A percentile compares a stretch with the other conserved stretches of the same genome.
Conservation (phyloP, 1,284 basidiomycete genomes). For the Pulveroboletus ridleyi region DNA sequence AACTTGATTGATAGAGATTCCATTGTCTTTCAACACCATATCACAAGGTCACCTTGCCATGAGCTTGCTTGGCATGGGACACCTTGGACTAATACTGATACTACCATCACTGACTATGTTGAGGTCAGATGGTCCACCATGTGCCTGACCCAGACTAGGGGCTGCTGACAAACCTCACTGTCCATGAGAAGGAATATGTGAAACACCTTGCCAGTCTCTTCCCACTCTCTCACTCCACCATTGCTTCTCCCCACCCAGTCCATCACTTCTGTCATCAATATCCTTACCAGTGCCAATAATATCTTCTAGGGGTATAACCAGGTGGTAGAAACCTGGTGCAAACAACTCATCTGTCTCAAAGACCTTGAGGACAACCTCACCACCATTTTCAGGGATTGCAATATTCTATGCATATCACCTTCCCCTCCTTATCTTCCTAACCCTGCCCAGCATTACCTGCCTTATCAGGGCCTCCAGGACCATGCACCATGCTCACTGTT, state of each 20-base stretch:
- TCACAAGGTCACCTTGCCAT: too few species aligned
- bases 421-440: not conserved
- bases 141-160: constrained; percentile 74
- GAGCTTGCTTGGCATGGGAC: constrained; percentile 4
- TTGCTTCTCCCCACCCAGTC: constrained; percentile 65
- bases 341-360: constrained; percentile 52
- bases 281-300: constrained; percentile 68
- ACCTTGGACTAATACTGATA: constrained; percentile 3
- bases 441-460: constrained; percentile 63
- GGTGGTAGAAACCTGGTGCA: constrained; percentile 73
- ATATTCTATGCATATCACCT: constrained; percentile 66
- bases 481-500: constrained; percentile 48
- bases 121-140: constrained; percentile 74
- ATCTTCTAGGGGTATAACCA: constrained; percentile 66
- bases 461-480: constrained; percentile 78
- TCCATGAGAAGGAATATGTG: constrained; percentile 74
- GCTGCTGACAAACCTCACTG: constrained; percentile 70
- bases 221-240: constrained; percentile 62
- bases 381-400: constrained; percentile 73
- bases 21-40: too few species aligned
- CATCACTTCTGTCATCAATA: constrained; percentile 63
- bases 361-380: constrained; percentile 74
- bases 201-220: constrained; percentile 63
- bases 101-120: not conserved
- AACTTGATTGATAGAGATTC: too few species aligned